phyloP scores from a whole-genome alignment of 495 filamentous ascomycete genomes.

The Daldinia loculata region DNA sequence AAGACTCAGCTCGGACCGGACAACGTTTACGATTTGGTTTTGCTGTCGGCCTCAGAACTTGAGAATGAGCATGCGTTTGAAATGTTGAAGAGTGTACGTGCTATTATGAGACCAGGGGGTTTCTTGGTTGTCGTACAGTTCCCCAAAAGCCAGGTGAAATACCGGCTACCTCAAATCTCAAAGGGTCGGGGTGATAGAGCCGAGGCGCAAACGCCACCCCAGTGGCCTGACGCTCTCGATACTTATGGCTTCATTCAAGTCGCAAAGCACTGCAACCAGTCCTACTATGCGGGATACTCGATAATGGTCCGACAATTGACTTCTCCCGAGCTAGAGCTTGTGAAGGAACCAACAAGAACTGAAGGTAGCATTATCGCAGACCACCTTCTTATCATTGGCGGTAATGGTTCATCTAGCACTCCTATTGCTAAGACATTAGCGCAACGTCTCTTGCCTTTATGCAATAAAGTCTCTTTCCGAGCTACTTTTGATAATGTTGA shows the following conservation, averaged over 20 bases:
- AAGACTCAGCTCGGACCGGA: constrained; percentile 26
- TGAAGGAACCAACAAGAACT: constrained; percentile 9
- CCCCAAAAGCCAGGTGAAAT: constrained; percentile 24
- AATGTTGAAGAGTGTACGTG: constrained; percentile 38
- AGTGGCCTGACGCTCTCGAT: constrained; percentile 51
- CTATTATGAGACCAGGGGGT: constrained; percentile 52
- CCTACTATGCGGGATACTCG: constrained; percentile 43
- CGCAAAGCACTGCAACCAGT: constrained; percentile 42
- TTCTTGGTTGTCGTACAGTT: constrained; percentile 53
- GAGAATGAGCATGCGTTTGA: constrained; percentile 8
- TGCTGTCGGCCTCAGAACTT: constrained; percentile 49
- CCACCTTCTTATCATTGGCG: constrained; percentile 49
- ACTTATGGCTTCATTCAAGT: constrained; percentile 45
- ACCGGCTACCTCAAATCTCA: constrained; percentile 24
- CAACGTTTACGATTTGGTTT: constrained; percentile 48
- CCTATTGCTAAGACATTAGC: constrained; percentile 32
- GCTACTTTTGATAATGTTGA: constrained; percentile 39
- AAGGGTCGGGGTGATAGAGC: background rate
- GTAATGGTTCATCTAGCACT: constrained; percentile 20
- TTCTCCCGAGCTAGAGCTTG: constrained; percentile 28
- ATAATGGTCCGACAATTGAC: constrained; percentile 51
- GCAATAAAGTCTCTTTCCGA: constrained; percentile 29
- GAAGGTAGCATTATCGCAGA: constrained; percentile 18
- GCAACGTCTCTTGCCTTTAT: constrained; percentile 30
- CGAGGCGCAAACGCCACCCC: constrained; percentile 32